Base-by-base conservation (phyloP, 2,329 filamentous ascomycete genomes). In the Botrytis paeoniae region DNA sequence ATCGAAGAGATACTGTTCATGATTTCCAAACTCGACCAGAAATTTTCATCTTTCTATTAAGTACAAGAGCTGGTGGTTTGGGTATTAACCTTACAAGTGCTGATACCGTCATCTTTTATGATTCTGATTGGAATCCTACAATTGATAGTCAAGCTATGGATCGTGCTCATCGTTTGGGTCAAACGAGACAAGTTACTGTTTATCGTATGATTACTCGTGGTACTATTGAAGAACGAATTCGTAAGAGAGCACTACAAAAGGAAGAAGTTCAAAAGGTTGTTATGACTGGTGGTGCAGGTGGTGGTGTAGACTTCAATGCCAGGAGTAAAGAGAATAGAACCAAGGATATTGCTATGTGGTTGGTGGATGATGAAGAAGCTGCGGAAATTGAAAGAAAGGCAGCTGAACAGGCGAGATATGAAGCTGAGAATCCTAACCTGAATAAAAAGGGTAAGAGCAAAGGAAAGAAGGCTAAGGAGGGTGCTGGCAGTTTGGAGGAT, bases 141-240 rank as follows among this genome's bases (percentile, higher is more conserved):
- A 98, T 98, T 80, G 96, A 99, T 82, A 97, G 93, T 70, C 96
- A 99, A 82, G 96, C 96, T 83, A 98, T 98, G 96, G 96, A 99
- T 83, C 93, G 96, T 82, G 96, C 96, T 20, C 96, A 99, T 89
- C 93, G 96, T 88, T 89, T 99, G 51, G 96, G 96, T 68, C 95
- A 99, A 83, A 98, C 95, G 3, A 90, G 89, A 77, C 96, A 99
- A 83, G 96, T 99, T 73, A 98, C 95, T 0, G 96, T 99, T 18
- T 99, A 98, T 83, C 93, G 96, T 76, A 91, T 99, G 80, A 98
- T 99, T 83, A 99, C 96, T 0, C 92, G 94, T 62, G 94, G 94
- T 76, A 98, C 96, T 0, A 98, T 99, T 80, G 96, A 98, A 84
- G 96, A 99, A 83, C 94, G 96, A 71, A 99, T 99, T 79, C 92